Conservation (phyloP, 2,329 filamentous ascomycete species). For the Aurifilum marmelostoma region DNA sequence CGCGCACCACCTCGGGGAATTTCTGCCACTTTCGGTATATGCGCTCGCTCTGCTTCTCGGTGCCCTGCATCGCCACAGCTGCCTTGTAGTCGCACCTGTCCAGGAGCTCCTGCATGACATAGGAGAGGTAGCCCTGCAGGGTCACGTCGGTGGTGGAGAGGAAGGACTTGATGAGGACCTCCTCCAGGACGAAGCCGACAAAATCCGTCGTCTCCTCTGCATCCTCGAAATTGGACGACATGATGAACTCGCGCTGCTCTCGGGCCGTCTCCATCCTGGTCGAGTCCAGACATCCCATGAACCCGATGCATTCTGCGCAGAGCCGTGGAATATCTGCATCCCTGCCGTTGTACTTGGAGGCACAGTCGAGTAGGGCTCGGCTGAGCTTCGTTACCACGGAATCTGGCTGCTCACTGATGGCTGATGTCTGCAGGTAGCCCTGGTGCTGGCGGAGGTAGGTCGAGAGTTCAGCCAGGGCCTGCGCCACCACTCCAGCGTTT, state of each 20-base stretch:
- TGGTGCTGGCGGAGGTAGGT: constrained; percentile 75
- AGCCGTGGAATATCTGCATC: constrained; percentile 70
- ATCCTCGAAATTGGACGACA: constrained; percentile 83
- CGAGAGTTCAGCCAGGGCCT: constrained; percentile 77
- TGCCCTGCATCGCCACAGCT: constrained; percentile 49
- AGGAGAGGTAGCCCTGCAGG: constrained; percentile 89
- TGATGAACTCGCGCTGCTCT: constrained; percentile 80
- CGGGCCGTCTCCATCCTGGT: constrained; percentile 82
- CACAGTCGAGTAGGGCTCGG: constrained; percentile 82
- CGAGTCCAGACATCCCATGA: constrained; percentile 89
- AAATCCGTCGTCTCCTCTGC: constrained; percentile 83
- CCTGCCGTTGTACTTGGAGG: constrained; percentile 74
- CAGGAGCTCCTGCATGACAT: constrained; percentile 90
- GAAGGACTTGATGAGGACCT: constrained; percentile 89
- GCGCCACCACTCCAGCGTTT: constrained; percentile 81
- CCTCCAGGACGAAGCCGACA: constrained; percentile 79
- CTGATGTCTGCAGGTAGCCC: constrained; percentile 75
- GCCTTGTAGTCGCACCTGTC: constrained; percentile 74
- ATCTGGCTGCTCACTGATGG: constrained; percentile 82
- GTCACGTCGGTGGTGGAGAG: constrained; percentile 85
- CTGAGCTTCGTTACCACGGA: constrained; percentile 71
- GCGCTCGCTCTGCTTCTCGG: constrained; percentile 53
- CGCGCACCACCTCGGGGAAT: constrained; percentile 76
- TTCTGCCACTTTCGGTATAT: constrained; percentile 75
- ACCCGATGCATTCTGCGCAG: constrained; percentile 80